Evolutionary conservation across 2,329 filamentous ascomycete species (phyloP), one percentile per base, ranked within the genome.

Genomic region (Fusarium sambucinum): DNA sequence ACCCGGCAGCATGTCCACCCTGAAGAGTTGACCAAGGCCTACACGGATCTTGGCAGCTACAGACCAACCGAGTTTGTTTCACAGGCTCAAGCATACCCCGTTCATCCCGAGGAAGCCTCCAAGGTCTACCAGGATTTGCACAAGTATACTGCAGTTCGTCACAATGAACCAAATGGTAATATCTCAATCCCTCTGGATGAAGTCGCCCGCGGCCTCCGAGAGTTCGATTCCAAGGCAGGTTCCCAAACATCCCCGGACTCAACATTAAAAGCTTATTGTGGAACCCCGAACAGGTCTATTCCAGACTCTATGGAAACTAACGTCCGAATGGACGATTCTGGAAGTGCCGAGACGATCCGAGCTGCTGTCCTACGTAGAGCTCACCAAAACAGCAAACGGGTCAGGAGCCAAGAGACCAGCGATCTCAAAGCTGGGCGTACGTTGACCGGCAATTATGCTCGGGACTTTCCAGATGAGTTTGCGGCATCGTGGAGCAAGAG

Each of bases 401-500:
- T 29, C 17, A 47, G 61, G 52, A 40, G 30, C 62, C 46, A 67
- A 13, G 7, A n/a, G 17, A 11, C n/a, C 10, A 37, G 17, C n/a
- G 54, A 63, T 47, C 55, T 46, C 16, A 66, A 40, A 53, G 29
- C 40, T 21, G 50, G 63, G 19, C 41, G 59, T n/a, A 41, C 33
- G 12, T 59, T 86, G 48, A 85, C 82, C 11, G 85, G 84, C 6
- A 84, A 83, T 64, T 86, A 81, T 63, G 75, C 76, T 11, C 81
- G 80, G 32, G 85, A 87, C 70, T 87, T 86, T 59, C 83, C 84
- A 1, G 84, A 87, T 59, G 84, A 86, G 5, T 86, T 85, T 55
- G 69, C 79, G 1, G 72, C 73, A 7, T 79, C 79, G 2, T 86
- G 84, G 84, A 77, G 74, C 40, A 68, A 60, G 9, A 47, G 69